phyloP scores from a whole-genome alignment of 345 rosid genomes.

The Triadica sebifera region DNA sequence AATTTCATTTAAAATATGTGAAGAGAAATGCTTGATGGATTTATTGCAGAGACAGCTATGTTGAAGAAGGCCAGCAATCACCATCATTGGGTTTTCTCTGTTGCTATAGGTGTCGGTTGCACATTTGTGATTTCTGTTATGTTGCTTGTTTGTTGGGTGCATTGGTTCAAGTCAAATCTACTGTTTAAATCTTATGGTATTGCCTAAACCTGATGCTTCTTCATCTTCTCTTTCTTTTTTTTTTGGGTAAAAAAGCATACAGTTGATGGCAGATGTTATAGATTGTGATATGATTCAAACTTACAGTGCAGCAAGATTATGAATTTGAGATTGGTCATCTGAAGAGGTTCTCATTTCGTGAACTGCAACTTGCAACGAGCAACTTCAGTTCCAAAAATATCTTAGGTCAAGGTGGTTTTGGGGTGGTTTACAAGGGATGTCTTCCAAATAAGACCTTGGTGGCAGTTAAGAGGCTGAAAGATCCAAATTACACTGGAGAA shows the following conservation, averaged over 20 bases:
- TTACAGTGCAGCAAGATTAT: constrained; percentile 83
- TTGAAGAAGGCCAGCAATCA: constrained; percentile 37
- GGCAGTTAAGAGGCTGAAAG: constrained; percentile 90
- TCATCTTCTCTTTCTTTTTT: background rate
- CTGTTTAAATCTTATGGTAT: constrained; percentile 62
- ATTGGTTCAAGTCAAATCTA: constrained; percentile 71
- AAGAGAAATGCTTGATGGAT: constrained; percentile 5
- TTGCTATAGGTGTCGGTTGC: constrained; percentile 62
- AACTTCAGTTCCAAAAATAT: constrained; percentile 75
- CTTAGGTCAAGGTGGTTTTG: constrained; percentile 91
- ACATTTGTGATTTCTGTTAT: constrained; percentile 61
- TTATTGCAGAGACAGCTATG: constrained; percentile 44
- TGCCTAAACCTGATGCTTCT: constrained; percentile 1
- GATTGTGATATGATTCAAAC: constrained; percentile 10
- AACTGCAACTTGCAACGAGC: constrained; percentile 72
- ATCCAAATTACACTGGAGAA: constrained; percentile 86
- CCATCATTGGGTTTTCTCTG: constrained; percentile 59
- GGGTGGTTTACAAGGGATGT: constrained; percentile 91
- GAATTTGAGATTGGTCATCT: constrained; percentile 81
- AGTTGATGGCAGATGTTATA: background rate
- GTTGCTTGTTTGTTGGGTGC: constrained; percentile 71
- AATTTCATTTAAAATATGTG: constrained; percentile 3
- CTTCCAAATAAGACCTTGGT: constrained; percentile 69
- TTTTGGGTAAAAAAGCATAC: background rate
- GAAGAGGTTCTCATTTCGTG: constrained; percentile 80